A percentile compares a stretch with the other conserved stretches of the same genome.
Evolutionary conservation across 306 rosid genomes (phyloP).

Genomic region (Prunus padus): DNA sequence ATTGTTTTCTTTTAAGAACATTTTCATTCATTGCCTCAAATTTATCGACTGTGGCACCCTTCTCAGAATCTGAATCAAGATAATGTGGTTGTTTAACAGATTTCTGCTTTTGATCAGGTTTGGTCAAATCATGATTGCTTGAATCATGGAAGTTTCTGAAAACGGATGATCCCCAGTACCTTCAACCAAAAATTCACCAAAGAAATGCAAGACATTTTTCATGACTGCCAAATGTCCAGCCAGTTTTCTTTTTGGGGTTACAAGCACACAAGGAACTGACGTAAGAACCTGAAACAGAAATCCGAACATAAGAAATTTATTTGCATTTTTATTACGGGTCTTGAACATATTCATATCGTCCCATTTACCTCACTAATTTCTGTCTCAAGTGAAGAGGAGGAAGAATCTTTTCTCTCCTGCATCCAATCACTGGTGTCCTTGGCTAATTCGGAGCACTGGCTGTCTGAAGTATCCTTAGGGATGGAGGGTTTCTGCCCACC

Average conservation of each 20-base stretch:
- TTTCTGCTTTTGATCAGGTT: constrained; percentile 64
- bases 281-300: constrained; percentile 75
- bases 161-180: constrained; percentile 94
- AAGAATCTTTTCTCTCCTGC: constrained; percentile 63
- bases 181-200: constrained; percentile 84
- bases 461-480: constrained; percentile 54
- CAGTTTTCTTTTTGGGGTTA: constrained; percentile 83
- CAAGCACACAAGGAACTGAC: constrained; percentile 81
- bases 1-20: constrained; percentile 44
- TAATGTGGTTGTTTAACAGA: constrained; percentile 50
- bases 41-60: constrained; percentile 43
- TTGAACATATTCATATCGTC: constrained; percentile 24
- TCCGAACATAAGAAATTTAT: constrained; percentile 20
- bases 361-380: constrained; percentile 77
- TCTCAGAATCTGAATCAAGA: constrained; percentile 61
- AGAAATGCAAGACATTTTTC: constrained; percentile 91
- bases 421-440: constrained; percentile 59
- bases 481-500: constrained; percentile 47
- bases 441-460: constrained; percentile 48
- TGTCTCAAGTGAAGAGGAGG: constrained; percentile 55
- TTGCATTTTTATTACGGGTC: constrained; percentile 13
- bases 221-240: constrained; percentile 90
- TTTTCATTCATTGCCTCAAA: constrained; percentile 54
- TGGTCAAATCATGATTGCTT: constrained; percentile 57
- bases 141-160: constrained; percentile 69